These are phyloP conservation scores for Boletales sp. DNA, from an alignment of 768 basidiomycete genomes.

Conservation along the genomic window DNA sequence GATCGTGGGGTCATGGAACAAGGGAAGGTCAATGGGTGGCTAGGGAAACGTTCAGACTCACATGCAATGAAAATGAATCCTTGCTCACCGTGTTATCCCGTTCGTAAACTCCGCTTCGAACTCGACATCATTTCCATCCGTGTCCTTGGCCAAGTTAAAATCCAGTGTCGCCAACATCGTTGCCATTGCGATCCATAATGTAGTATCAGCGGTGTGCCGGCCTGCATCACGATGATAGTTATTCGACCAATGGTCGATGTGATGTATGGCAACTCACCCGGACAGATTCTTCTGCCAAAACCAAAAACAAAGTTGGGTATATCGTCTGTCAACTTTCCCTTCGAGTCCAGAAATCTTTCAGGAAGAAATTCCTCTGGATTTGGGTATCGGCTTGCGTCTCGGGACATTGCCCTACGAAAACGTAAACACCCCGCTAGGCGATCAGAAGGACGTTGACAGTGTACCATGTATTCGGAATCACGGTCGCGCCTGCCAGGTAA, in stretches of 20 bases:
- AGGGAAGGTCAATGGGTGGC: slow-evolving; percentile 12
- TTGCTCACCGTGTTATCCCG: slow-evolving; percentile 6
- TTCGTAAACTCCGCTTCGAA: slow-evolving; percentile 5
- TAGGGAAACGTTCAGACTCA: background rate
- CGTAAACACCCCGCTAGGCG: too few species aligned
- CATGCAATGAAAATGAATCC: too few species aligned
- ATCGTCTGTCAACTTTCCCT: background rate
- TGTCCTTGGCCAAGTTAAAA: slow-evolving; percentile 11
- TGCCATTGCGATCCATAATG: slow-evolving; percentile 4
- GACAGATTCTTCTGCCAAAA: background rate
- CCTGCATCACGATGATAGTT: background rate
- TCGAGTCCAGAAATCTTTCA: background rate
- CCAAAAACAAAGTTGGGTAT: background rate
- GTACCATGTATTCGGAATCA: too few species aligned
- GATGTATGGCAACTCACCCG: background rate
- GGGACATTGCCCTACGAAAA: too few species aligned
- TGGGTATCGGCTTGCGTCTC: too few species aligned
- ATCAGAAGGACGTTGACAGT: too few species aligned
- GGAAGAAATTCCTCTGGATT: background rate
- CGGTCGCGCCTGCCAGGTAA: too few species aligned
- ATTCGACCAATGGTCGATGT: background rate
- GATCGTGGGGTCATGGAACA: slow-evolving; percentile 9
- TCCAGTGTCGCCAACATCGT: slow-evolving; percentile 18
- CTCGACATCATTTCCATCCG: background rate
- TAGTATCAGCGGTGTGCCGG: slow-evolving; percentile 1